A percentile compares a stretch with the other conserved stretches of the same genome.
phyloP scores from a whole-genome alignment of 2,329 filamentous ascomycete genomes.

The Fusarium humuli region DNA sequence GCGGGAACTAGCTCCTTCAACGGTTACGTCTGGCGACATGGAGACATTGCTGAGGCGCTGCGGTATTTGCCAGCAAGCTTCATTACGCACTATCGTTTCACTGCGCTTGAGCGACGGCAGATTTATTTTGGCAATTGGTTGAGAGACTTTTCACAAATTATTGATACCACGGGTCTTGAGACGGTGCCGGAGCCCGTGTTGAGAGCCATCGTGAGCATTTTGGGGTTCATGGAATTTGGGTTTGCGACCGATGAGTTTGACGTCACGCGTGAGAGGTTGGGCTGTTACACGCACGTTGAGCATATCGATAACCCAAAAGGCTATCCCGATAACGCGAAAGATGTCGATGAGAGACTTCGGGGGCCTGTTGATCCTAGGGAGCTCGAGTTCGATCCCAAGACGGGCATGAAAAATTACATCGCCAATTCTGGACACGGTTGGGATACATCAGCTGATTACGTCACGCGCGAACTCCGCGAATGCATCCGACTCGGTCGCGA shows the following conservation, averaged over 20 bases:
- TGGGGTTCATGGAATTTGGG: slow-evolving; percentile 55
- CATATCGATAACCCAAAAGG: slow-evolving; percentile 80
- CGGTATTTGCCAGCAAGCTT: slow-evolving; percentile 54
- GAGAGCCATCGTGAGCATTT: slow-evolving; percentile 47
- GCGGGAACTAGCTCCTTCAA: slow-evolving; percentile 54
- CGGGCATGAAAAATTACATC: slow-evolving; percentile 97
- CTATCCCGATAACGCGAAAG: slow-evolving; percentile 78
- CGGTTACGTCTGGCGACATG: slow-evolving; percentile 56
- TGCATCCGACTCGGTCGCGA: slow-evolving; percentile 76
- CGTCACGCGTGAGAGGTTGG: slow-evolving; percentile 79
- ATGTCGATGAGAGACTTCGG: slow-evolving; percentile 71
- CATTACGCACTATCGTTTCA: slow-evolving; percentile 54
- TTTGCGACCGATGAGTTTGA: slow-evolving; percentile 85
- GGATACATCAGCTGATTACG: slow-evolving; percentile 86
- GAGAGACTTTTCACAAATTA: slow-evolving; percentile 81
- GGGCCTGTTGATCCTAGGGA: slow-evolving; percentile 61
- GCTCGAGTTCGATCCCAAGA: slow-evolving; percentile 74
- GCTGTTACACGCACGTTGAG: slow-evolving; percentile 80
- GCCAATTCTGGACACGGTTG: slow-evolving; percentile 79
- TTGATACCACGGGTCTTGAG: slow-evolving; percentile 68
- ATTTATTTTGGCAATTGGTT: slow-evolving; percentile 59
- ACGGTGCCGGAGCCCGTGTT: slow-evolving; percentile 47
- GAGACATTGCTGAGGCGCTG: slow-evolving; percentile 55
- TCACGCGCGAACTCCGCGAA: slow-evolving; percentile 75
- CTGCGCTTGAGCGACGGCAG: slow-evolving; percentile 54